Percentiles rank a stretch among this genome's conserved stretches.
Conservation (phyloP, 768 basidiomycete species). For the Dacryopinax spathularia region DNA sequence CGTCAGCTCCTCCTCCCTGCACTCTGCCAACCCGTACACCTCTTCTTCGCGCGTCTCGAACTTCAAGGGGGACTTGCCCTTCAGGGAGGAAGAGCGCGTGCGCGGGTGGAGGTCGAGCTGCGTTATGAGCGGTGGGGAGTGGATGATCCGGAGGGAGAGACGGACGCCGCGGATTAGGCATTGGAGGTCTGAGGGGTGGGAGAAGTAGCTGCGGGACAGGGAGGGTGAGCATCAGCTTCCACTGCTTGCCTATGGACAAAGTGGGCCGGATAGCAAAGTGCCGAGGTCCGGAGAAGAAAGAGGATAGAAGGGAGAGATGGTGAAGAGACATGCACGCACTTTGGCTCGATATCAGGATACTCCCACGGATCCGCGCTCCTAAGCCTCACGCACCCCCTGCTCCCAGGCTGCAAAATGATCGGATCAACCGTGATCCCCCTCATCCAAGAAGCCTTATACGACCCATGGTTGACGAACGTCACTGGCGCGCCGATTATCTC, state of each 20-base stretch:
- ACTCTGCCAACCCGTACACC: not conserved
- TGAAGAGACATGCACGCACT: not conserved
- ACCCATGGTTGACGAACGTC: slow-evolving; percentile 4
- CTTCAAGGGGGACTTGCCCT: slow-evolving; percentile 7
- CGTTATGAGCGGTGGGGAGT: slow-evolving; percentile 11
- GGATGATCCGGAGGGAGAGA: slow-evolving; percentile 25
- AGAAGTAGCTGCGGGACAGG: slow-evolving; percentile 27
- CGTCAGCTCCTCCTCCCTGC: not conserved
- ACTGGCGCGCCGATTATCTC: slow-evolving; percentile 5
- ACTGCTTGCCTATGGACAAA: not conserved
- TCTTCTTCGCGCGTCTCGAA: slow-evolving; percentile 5
- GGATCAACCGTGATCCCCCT: not conserved
- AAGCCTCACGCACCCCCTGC: slow-evolving; percentile 18
- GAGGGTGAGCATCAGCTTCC: not conserved
- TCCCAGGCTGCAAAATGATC: not conserved
- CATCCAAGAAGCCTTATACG: not conserved
- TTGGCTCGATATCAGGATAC: slow-evolving; percentile 19
- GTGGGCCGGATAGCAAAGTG: slow-evolving; percentile 29
- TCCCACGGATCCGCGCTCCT: slow-evolving; percentile 17
- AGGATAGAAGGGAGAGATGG: too few species aligned
- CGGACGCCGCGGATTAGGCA: slow-evolving; percentile 31
- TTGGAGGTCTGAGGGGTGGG: slow-evolving; percentile 29
- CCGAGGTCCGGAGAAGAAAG: too few species aligned
- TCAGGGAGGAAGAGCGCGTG: slow-evolving; percentile 8
- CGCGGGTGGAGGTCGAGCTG: slow-evolving; percentile 10